Conservation (phyloP, 148 eudicot genomes). For the Pouteria glomerata region DNA sequence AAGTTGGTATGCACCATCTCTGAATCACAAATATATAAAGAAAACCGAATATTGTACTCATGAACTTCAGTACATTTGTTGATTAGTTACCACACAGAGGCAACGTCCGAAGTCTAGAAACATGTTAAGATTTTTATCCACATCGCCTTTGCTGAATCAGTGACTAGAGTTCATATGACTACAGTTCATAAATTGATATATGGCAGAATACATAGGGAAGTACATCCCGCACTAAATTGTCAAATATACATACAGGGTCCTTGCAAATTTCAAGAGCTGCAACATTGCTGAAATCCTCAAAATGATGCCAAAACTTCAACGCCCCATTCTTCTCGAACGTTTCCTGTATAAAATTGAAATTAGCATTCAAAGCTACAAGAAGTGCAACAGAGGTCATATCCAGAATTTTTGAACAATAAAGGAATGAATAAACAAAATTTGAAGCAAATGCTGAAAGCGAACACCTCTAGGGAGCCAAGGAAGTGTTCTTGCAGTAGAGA, state of each 20-base stretch:
- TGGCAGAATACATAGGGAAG: neutral
- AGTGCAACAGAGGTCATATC: neutral
- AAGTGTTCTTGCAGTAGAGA: slow-evolving; percentile 63
- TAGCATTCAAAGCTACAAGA: neutral
- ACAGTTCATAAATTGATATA: neutral
- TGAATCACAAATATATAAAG: neutral
- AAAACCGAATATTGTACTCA: neutral
- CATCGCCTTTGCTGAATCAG: neutral
- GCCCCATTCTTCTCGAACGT: slow-evolving; percentile 64
- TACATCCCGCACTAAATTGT: neutral
- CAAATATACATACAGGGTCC: slow-evolving; percentile 28
- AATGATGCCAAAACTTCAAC: slow-evolving; percentile 70
- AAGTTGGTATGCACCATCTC: neutral
- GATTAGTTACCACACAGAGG: neutral
- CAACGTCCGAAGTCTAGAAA: neutral
- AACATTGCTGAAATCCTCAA: slow-evolving; percentile 48
- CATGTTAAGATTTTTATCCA: neutral
- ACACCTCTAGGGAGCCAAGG: slow-evolving; percentile 58
- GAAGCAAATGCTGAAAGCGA: neutral
- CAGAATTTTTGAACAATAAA: neutral
- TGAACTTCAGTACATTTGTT: neutral
- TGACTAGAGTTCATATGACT: no score
- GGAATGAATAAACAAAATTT: neutral
- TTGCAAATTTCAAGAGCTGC: slow-evolving; percentile 33
- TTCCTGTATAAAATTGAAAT: slow-evolving; percentile 37